These are phyloP conservation scores for Linderniella brevidens DNA, from an alignment of 257 asterid genomes.

Conservation along the genomic window DNA sequence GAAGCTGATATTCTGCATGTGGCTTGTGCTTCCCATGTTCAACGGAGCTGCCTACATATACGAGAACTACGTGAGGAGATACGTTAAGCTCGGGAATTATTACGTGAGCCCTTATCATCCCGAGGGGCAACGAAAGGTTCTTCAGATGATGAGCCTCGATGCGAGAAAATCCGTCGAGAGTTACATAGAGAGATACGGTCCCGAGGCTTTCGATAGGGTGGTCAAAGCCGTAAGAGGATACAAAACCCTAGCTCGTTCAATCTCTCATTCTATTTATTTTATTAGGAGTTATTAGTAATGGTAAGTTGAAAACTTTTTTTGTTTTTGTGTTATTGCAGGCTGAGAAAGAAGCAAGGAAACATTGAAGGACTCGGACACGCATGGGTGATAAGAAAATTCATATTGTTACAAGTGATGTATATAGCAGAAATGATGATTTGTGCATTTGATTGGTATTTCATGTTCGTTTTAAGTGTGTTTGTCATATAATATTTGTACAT, in stretches of 20 bases:
- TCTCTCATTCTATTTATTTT: too few relatives aligned
- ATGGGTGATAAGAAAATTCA: too few relatives aligned
- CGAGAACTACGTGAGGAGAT: conserved; percentile 46
- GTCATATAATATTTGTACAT: too few relatives aligned
- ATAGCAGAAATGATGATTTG: too few relatives aligned
- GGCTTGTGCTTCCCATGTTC: conserved; percentile 43
- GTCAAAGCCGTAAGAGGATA: conserved; percentile 42
- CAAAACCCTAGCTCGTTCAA: neutral
- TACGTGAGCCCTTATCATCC: conserved; percentile 37
- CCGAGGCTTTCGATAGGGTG: conserved; percentile 62
- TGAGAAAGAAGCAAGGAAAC: conserved; percentile 70
- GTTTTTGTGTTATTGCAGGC: conserved; percentile 35
- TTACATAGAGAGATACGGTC: conserved; percentile 56
- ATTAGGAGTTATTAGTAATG: neutral
- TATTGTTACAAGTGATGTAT: too few relatives aligned
- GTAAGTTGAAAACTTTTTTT: neutral
- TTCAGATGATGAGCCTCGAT: conserved; percentile 87
- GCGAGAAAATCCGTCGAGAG: conserved; percentile 64
- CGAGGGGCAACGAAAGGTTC: conserved; percentile 42
- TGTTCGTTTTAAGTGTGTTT: too few relatives aligned
- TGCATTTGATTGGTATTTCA: too few relatives aligned
- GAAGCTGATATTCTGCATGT: conserved; percentile 47
- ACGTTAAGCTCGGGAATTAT: conserved; percentile 42
- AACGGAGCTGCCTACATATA: conserved; percentile 52
- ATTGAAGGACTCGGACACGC: conserved; percentile 17